These are phyloP conservation scores for Claviceps lovelessii DNA, from an alignment of 2,329 filamentous ascomycete species.

Conservation along the genomic window DNA sequence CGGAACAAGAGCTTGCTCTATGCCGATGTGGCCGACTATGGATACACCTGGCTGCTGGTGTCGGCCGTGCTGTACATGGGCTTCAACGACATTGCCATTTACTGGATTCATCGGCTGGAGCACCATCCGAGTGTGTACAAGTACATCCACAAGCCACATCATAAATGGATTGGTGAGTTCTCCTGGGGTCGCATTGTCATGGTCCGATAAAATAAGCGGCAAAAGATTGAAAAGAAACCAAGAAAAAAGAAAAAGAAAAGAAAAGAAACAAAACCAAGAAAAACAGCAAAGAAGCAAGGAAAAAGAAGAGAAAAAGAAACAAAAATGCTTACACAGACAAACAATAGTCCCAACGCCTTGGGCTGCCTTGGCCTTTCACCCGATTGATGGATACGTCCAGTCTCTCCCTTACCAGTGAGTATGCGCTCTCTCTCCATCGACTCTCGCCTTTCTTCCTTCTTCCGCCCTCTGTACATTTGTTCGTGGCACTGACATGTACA, in stretches of 20 bases:
- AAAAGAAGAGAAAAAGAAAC: not conserved
- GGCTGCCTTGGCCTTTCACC: conserved; percentile 89
- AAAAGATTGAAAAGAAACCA: not conserved
- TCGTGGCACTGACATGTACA: not conserved
- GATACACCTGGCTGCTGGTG: conserved; percentile 24
- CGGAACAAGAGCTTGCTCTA: conserved; percentile 31
- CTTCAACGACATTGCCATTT: conserved; percentile 40
- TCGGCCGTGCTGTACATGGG: conserved; percentile 25
- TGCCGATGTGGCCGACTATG: conserved; percentile 22
- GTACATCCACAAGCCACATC: conserved; percentile 85
- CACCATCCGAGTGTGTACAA: conserved; percentile 72
- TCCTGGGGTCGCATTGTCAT: not conserved
- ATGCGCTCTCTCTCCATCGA: not conserved
- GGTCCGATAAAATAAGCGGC: not conserved
- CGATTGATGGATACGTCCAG: conserved; percentile 79
- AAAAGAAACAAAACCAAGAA: no score
- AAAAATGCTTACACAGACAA: not conserved
- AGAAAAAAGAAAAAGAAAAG: not conserved
- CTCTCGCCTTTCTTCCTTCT: no score
- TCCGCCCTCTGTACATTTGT: no score
- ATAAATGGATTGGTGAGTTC: conserved; percentile 72
- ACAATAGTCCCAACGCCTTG: conserved; percentile 70
- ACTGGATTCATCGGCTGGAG: conserved; percentile 78
- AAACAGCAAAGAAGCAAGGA: no score
- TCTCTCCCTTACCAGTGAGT: conserved; percentile 65